Conservation (phyloP, 306 rosid species). For the Vigna unguiculata region DNA sequence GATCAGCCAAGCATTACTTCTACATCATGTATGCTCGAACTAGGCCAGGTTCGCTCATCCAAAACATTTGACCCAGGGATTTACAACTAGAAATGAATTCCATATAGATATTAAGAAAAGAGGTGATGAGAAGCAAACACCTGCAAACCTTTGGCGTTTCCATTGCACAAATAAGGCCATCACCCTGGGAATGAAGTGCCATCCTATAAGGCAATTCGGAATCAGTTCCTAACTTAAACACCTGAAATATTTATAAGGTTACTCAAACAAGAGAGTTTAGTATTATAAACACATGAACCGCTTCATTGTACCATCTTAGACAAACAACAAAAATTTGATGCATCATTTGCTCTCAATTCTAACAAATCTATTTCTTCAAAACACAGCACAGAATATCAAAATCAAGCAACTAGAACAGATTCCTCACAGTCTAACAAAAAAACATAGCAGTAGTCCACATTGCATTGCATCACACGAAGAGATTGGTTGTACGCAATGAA, state of each 20-base stretch:
- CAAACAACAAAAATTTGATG: background rate
- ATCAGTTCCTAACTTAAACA: conserved; percentile 59
- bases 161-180: conserved; percentile 83
- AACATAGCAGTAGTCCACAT: conserved; percentile 13
- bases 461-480: background rate
- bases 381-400: conserved; percentile 8
- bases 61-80: background rate
- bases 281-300: background rate
- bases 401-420: conserved; percentile 14
- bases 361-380: conserved; percentile 13
- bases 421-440: conserved; percentile 13
- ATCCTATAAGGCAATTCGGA: conserved; percentile 91
- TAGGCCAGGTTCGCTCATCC: background rate
- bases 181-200: conserved; percentile 77
- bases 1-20: background rate
- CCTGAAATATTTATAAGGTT: conserved; percentile 58
- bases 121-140: conserved; percentile 53
- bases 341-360: background rate
- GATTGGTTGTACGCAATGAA: conserved; percentile 37
- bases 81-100: conserved; percentile 9
- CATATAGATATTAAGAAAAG: conserved; percentile 15
- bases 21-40: conserved; percentile 16
- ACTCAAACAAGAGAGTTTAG: conserved; percentile 32
- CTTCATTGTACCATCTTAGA: background rate
- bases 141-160: conserved; percentile 67